Conservation (phyloP, 2,329 filamentous ascomycete species). For the Beauveria sp. region DNA sequence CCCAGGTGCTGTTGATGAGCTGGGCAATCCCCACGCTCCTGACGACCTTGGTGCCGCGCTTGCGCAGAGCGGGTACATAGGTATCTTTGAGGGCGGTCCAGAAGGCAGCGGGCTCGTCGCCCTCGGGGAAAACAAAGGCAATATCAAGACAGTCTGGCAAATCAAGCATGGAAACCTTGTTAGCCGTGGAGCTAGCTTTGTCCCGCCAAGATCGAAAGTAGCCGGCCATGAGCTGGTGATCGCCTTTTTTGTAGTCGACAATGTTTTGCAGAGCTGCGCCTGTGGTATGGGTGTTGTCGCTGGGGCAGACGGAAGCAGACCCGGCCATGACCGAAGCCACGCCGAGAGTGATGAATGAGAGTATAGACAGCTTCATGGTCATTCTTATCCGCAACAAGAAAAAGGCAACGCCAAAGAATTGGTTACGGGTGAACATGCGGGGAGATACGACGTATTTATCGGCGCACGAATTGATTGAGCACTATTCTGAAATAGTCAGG, state of each 20-base stretch:
- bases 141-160: slow-evolving; percentile 10
- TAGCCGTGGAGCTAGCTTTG: background rate
- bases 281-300: slow-evolving; percentile 4
- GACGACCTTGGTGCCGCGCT: slow-evolving; percentile 8
- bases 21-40: background rate
- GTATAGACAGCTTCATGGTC: slow-evolving; percentile 2
- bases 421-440: background rate
- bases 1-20: background rate
- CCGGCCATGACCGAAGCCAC: background rate
- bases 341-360: background rate
- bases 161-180: slow-evolving; percentile 9
- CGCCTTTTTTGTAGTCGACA: slow-evolving; percentile 6
- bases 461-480: background rate
- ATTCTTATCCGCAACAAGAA: background rate
- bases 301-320: slow-evolving; percentile 7
- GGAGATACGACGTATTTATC: background rate
- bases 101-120: background rate
- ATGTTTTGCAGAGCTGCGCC: slow-evolving; percentile 5
- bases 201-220: slow-evolving; percentile 9
- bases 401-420: background rate
- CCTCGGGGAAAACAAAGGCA: slow-evolving; percentile 9
- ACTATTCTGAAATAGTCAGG: slow-evolving; percentile 9
- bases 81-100: background rate
- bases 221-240: slow-evolving; percentile 9
- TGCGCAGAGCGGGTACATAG: background rate